Evolutionary conservation across 495 filamentous ascomycete species (phyloP).

Genomic region (Xylaria telfairii): DNA sequence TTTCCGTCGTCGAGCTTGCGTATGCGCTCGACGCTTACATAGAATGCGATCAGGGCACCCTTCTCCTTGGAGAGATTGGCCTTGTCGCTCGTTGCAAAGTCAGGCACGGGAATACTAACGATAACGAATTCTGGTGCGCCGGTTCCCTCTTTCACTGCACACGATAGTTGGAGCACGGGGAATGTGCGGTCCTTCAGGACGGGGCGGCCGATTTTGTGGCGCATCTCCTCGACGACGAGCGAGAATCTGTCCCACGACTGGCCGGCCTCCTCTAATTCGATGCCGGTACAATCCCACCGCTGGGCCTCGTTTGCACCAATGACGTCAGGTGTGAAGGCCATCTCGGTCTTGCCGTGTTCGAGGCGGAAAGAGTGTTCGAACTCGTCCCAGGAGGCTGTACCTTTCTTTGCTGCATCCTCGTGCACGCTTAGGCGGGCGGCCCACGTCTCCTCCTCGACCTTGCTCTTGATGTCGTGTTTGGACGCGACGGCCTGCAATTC

Average conservation of each 20-base stretch:
- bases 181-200: constrained; percentile 63
- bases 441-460: constrained; percentile 64
- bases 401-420: constrained; percentile 54
- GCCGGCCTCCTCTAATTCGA: constrained; percentile 46
- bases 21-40: constrained; percentile 68
- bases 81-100: constrained; percentile 43
- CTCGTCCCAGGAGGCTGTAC: constrained; percentile 70
- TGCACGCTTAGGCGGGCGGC: constrained; percentile 70
- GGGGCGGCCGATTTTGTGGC: constrained; percentile 55
- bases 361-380: constrained; percentile 65
- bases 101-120: constrained; percentile 59
- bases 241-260: constrained; percentile 55
- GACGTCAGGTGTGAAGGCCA: constrained; percentile 73
- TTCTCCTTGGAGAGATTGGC: constrained; percentile 43
- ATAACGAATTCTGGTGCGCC: constrained; percentile 54
- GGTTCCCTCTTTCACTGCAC: constrained; percentile 24
- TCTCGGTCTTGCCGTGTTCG: constrained; percentile 71
- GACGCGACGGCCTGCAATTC: constrained; percentile 40
- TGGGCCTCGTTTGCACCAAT: constrained; percentile 59
- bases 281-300: constrained; percentile 56
- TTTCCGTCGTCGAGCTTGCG: constrained; percentile 41
- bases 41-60: constrained; percentile 57
- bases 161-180: constrained; percentile 56
- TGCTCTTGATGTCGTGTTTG: constrained; percentile 15
- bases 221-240: constrained; percentile 58